Conservation (phyloP, 2,329 filamentous ascomycete species). For the Verticillium albo-atrum region DNA sequence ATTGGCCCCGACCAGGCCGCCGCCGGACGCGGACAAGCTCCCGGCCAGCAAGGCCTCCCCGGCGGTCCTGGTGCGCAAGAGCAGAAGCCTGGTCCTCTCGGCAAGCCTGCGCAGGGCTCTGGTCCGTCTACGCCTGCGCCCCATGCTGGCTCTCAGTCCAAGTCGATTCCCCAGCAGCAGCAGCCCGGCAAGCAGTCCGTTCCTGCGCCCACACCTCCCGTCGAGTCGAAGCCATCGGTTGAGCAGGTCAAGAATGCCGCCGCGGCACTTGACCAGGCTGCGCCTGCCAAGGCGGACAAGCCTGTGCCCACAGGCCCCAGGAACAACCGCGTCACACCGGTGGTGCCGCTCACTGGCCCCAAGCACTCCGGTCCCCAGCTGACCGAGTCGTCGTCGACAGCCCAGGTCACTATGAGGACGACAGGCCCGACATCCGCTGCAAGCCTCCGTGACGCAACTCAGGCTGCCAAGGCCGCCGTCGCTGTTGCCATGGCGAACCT, state of each 20-base stretch:
- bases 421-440: slow-evolving; percentile 23
- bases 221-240: slow-evolving; percentile 63
- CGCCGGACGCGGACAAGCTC: background rate
- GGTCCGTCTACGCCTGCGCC: slow-evolving; percentile 41
- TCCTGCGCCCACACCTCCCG: slow-evolving; percentile 57
- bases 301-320: slow-evolving; percentile 43
- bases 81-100: slow-evolving; percentile 46
- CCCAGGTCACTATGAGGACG: slow-evolving; percentile 20
- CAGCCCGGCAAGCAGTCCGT: slow-evolving; percentile 20
- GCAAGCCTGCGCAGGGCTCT: slow-evolving; percentile 44
- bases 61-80: slow-evolving; percentile 25
- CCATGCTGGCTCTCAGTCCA: slow-evolving; percentile 7
- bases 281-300: slow-evolving; percentile 30
- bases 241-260: slow-evolving; percentile 49
- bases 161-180: slow-evolving; percentile 5
- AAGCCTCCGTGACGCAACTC: slow-evolving; percentile 62
- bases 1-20: slow-evolving; percentile 11
- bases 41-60: slow-evolving; percentile 18
- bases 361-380: slow-evolving; percentile 12
- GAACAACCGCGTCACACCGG: slow-evolving; percentile 56
- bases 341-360: slow-evolving; percentile 53
- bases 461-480: slow-evolving; percentile 72
- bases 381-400: slow-evolving; percentile 15
- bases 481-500: slow-evolving; percentile 76
- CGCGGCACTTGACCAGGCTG: slow-evolving; percentile 39